Percentiles rank a stretch among this genome's conserved stretches.
Conservation (phyloP, 2,329 filamentous ascomycete species). For the Clonostachys rosea region DNA sequence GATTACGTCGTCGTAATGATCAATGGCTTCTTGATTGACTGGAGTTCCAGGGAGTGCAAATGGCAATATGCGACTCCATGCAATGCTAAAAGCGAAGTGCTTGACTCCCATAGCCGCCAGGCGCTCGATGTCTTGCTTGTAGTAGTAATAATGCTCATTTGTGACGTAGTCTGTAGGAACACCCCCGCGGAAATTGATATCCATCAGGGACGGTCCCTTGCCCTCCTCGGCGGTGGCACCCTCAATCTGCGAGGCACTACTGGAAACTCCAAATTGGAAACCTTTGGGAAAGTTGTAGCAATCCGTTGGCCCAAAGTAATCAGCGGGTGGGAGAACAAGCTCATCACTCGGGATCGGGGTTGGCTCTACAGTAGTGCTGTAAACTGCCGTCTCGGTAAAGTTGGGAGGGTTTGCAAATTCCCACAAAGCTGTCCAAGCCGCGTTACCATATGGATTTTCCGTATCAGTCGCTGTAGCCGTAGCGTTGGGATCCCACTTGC, state of each 20-base stretch:
- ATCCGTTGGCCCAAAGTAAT: slow-evolving; percentile 41
- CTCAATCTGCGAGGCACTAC: slow-evolving; percentile 39
- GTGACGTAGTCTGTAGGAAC: slow-evolving; percentile 25
- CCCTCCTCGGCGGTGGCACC: slow-evolving; percentile 38
- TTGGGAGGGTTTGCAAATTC: slow-evolving; percentile 23
- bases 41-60: slow-evolving; percentile 44
- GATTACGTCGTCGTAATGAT: slow-evolving; percentile 51
- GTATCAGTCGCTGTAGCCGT: slow-evolving; percentile 16
- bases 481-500: slow-evolving; percentile 23
- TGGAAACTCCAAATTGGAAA: slow-evolving; percentile 43
- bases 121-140: slow-evolving; percentile 51
- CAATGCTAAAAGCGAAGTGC: slow-evolving; percentile 46
- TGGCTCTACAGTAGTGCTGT: slow-evolving; percentile 44
- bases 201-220: slow-evolving; percentile 33
- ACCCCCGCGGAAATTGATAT: slow-evolving; percentile 24
- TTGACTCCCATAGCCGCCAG: slow-evolving; percentile 45
- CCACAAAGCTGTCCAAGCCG: slow-evolving; percentile 24
- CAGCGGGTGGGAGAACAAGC: slow-evolving; percentile 47
- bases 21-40: slow-evolving; percentile 42
- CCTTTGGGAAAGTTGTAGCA: slow-evolving; percentile 43
- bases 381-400: slow-evolving; percentile 20
- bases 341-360: slow-evolving; percentile 50
- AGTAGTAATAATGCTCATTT: slow-evolving; percentile 49
- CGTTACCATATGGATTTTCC: slow-evolving; percentile 19
- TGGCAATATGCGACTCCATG: slow-evolving; percentile 47